A percentile compares a stretch with the other conserved stretches of the same genome.
Conservation (phyloP, 2,329 filamentous ascomycete genomes). For the Talaromyces sp. region DNA sequence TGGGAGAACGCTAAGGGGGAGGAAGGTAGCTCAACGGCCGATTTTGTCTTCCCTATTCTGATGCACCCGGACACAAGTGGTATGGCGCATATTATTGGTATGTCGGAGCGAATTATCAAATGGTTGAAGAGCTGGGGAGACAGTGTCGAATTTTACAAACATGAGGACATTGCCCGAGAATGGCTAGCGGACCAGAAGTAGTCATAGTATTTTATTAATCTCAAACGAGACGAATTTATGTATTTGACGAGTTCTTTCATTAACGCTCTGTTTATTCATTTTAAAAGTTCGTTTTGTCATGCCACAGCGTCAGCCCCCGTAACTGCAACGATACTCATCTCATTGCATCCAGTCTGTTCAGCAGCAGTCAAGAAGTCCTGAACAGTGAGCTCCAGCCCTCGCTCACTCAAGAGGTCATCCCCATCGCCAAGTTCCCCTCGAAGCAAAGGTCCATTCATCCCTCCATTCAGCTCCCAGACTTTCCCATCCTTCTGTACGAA, state of each 20-base stretch:
- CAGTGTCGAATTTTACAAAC: slow-evolving; percentile 47
- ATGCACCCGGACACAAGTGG: slow-evolving; percentile 54
- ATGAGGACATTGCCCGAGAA: slow-evolving; percentile 42
- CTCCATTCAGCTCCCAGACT: slow-evolving; percentile 36
- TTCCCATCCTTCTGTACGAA: slow-evolving; percentile 34
- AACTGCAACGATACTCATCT: slow-evolving; percentile 11
- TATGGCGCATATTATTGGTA: slow-evolving; percentile 54
- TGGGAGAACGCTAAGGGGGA: slow-evolving; percentile 28
- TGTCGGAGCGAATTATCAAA: slow-evolving; percentile 46
- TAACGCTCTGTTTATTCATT: no score
- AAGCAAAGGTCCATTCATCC: slow-evolving; percentile 31
- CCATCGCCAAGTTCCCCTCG: slow-evolving; percentile 27
- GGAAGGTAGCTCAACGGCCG: slow-evolving; percentile 17
- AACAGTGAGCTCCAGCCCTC: slow-evolving; percentile 30
- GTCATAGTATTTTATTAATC: background rate
- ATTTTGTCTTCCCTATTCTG: slow-evolving; percentile 47
- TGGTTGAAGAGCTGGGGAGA: slow-evolving; percentile 45
- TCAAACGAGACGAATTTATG: background rate
- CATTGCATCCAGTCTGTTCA: slow-evolving; percentile 12
- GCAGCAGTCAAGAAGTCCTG: slow-evolving; percentile 8
- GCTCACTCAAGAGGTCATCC: slow-evolving; percentile 31
- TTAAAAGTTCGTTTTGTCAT: background rate
- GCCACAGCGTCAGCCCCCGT: slow-evolving; percentile 1
- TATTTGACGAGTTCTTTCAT: background rate
- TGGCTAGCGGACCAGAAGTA: slow-evolving; percentile 29